These are phyloP conservation scores for Harrya chromipes DNA, from an alignment of 768 basidiomycete species.

Conservation along the genomic window DNA sequence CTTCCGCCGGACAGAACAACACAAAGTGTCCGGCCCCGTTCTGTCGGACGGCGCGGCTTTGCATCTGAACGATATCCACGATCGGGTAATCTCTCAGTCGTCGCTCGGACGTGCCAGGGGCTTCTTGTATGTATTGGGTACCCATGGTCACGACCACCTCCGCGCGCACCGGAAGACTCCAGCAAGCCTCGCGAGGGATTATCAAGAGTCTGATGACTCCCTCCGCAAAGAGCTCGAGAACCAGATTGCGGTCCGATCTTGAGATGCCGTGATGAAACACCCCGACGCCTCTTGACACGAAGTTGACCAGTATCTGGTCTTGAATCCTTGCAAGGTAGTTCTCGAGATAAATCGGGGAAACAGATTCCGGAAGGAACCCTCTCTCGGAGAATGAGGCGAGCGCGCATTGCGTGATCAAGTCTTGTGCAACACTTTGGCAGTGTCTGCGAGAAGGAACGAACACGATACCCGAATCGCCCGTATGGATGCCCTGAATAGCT, in stretches of 20 bases:
- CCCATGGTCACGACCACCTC: conserved; percentile 86
- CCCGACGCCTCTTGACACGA: conserved; percentile 81
- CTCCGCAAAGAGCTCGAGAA: conserved; percentile 79
- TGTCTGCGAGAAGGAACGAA: conserved; percentile 87
- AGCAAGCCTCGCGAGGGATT: conserved; percentile 79
- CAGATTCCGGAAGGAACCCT: conserved; percentile 60
- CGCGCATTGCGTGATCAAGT: conserved; percentile 86
- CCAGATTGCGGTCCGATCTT: conserved; percentile 62
- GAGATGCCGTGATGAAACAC: conserved; percentile 76
- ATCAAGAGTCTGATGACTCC: conserved; percentile 79
- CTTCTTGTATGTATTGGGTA: conserved; percentile 73
- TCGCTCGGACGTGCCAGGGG: conserved; percentile 49
- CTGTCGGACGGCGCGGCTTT: conserved; percentile 75
- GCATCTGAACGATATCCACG: conserved; percentile 87
- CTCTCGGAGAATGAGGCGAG: conserved; percentile 64
- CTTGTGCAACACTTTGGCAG: conserved; percentile 68
- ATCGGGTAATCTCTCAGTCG: conserved; percentile 78
- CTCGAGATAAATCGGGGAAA: conserved; percentile 55
- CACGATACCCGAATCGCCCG: conserved; percentile 58
- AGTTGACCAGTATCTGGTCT: conserved; percentile 63
- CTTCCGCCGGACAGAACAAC: conserved; percentile 88
- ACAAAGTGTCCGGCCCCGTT: conserved; percentile 63
- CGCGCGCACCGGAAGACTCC: conserved; percentile 85
- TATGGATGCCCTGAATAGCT: conserved; percentile 52
- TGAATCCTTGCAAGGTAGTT: conserved; percentile 55